phyloP scores from a whole-genome alignment of 2,329 filamentous ascomycete genomes.

The Geosmithia flava region DNA sequence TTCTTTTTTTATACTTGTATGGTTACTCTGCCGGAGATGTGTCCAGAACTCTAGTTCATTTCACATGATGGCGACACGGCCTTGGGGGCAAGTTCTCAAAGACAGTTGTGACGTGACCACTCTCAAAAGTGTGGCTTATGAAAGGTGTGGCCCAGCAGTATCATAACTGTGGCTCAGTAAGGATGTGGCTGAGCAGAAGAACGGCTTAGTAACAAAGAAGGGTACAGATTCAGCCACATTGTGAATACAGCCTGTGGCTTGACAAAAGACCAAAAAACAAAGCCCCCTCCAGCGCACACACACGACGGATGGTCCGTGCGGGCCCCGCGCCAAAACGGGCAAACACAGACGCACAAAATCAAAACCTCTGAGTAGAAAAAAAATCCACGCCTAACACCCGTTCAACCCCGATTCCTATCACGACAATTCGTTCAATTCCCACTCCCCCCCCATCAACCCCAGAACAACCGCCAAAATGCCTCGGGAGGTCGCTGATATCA shows the following conservation, averaged over 20 bases:
- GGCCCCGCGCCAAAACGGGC: constrained; percentile 9
- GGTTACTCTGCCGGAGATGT: background rate
- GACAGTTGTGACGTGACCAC: background rate
- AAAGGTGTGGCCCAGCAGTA: background rate
- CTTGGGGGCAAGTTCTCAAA: no score
- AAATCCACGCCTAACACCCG: constrained; percentile 8
- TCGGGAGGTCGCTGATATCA: constrained; percentile 96
- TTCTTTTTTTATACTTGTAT: background rate
- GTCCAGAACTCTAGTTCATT: background rate
- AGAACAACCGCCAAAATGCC: constrained; percentile 70
- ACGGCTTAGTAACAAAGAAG: no score
- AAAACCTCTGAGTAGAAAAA: constrained; percentile 6
- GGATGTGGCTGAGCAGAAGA: background rate
- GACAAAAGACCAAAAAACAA: no score
- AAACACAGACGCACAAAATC: constrained; percentile 12
- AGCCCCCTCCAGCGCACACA: background rate
- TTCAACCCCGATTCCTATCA: constrained; percentile 1
- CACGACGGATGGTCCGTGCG: constrained; percentile 7
- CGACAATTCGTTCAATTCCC: constrained; percentile 10
- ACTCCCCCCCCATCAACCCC: constrained; percentile 1
- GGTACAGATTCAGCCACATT: no score
- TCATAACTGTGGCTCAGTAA: no score
- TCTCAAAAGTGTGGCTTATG: background rate
- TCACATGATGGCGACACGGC: background rate
- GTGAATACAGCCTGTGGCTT: no score